phyloP scores from a whole-genome alignment of 116 monocot genomes.

The Thalassia testudinum region DNA sequence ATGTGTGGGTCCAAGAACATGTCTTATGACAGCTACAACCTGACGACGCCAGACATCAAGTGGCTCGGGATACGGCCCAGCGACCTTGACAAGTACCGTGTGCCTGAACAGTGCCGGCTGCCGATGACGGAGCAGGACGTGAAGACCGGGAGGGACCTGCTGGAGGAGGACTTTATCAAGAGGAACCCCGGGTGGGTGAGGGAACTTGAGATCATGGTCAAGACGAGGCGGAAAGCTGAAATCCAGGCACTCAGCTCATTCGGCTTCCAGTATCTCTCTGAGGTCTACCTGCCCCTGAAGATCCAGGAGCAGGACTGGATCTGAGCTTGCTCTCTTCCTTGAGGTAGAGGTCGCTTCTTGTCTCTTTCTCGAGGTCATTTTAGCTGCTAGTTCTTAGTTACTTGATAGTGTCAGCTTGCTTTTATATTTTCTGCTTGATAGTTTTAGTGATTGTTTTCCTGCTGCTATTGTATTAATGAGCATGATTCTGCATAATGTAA shows the following conservation, averaged over 20 bases:
- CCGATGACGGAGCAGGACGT: constrained; percentile 99
- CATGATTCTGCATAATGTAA: too few relatives aligned
- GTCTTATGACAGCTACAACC: constrained; percentile 91
- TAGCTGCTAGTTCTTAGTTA: too few relatives aligned
- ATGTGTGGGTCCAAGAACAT: constrained; percentile 99
- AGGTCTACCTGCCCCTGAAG: constrained; percentile 95
- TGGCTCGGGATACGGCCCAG: constrained; percentile 91
- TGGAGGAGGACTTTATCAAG: constrained; percentile 98
- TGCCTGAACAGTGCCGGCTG: constrained; percentile 89
- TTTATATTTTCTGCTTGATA: too few relatives aligned
- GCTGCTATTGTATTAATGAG: too few relatives aligned
- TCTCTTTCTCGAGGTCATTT: too few relatives aligned
- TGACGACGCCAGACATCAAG: constrained; percentile 94
- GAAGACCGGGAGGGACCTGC: constrained; percentile 83
- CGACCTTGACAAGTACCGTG: constrained; percentile 82
- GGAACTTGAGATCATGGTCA: constrained; percentile 87
- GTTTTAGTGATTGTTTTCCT: too few relatives aligned
- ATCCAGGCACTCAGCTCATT: constrained; percentile 97
- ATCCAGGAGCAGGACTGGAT: constrained; percentile 91
- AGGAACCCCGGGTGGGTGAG: constrained; percentile 87
- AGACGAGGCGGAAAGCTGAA: constrained; percentile 87
- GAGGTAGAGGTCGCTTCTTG: too few relatives aligned
- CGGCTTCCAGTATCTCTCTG: constrained; percentile 91
- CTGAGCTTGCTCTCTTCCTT: too few relatives aligned
- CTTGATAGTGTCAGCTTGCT: too few relatives aligned